Evolutionary conservation across 2,329 filamentous ascomycete genomes (phyloP).

Genomic region (Fusarium pseudoanthophilum): DNA sequence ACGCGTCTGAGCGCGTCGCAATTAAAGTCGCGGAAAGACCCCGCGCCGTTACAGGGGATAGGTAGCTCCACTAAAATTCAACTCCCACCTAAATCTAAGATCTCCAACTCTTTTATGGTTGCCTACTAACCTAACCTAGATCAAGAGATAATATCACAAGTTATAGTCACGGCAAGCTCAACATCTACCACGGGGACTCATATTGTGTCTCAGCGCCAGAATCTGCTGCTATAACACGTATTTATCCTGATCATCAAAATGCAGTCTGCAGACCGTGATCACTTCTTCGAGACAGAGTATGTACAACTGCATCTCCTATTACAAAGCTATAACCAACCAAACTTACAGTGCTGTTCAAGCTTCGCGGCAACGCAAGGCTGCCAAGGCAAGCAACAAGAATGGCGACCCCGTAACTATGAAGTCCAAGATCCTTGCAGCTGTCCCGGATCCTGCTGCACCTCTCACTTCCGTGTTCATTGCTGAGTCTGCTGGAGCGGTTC

Average conservation of each 20-base stretch:
- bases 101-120: slow-evolving; percentile 20
- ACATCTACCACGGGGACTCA: background rate
- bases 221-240: background rate
- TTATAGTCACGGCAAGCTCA: background rate
- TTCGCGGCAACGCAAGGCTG: slow-evolving; percentile 69
- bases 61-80: slow-evolving; percentile 34
- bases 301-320: slow-evolving; percentile 43
- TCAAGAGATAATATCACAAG: background rate
- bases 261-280: slow-evolving; percentile 76
- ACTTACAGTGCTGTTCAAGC: slow-evolving; percentile 59
- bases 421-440: slow-evolving; percentile 85
- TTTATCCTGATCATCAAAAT: slow-evolving; percentile 55
- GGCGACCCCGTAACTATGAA: slow-evolving; percentile 83
- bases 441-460: slow-evolving; percentile 71
- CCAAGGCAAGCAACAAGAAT: slow-evolving; percentile 79
- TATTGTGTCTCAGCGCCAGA: background rate
- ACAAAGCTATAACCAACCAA: background rate
- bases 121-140: slow-evolving; percentile 20
- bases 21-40: slow-evolving; percentile 49
- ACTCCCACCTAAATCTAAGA: slow-evolving; percentile 8
- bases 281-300: slow-evolving; percentile 95
- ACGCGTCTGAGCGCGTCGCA: slow-evolving; percentile 57
- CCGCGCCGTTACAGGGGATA: slow-evolving; percentile 39
- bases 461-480: slow-evolving; percentile 76
- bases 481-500: slow-evolving; percentile 85